Percentiles rank a stretch among this genome's conserved stretches.
phyloP scores from a whole-genome alignment of 768 basidiomycete species.

The Lentinula sp. region DNA sequence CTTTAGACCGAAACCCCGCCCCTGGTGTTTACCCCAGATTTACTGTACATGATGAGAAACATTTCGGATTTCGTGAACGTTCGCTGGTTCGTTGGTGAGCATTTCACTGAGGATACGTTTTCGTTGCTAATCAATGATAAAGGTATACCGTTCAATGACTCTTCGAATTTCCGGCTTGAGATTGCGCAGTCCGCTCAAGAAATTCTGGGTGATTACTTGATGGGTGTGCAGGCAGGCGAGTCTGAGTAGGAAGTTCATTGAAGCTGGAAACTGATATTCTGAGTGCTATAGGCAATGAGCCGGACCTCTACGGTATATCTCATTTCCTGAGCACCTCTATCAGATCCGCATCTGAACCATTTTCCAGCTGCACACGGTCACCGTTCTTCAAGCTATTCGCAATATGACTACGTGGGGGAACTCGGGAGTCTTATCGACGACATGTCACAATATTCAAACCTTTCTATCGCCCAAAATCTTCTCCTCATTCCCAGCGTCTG shows the following conservation, averaged over 20 bases:
- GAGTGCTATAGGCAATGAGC: slow-evolving; percentile 27
- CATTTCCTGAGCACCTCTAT: not conserved
- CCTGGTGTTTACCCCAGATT: slow-evolving; percentile 41
- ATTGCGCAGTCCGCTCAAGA: slow-evolving; percentile 42
- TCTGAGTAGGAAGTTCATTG: not conserved
- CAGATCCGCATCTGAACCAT: not conserved
- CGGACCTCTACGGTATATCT: slow-evolving; percentile 13
- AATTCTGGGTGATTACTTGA: slow-evolving; percentile 45
- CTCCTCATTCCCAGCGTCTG: slow-evolving; percentile 35
- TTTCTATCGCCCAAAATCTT: slow-evolving; percentile 23
- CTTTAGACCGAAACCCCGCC: slow-evolving; percentile 46
- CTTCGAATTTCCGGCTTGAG: slow-evolving; percentile 29
- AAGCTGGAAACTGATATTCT: not conserved
- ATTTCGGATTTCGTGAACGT: slow-evolving; percentile 37
- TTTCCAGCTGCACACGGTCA: slow-evolving; percentile 36
- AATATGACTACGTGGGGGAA: slow-evolving; percentile 31
- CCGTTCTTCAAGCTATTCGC: not conserved
- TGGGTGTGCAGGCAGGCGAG: slow-evolving; percentile 51
- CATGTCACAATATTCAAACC: slow-evolving; percentile 16
- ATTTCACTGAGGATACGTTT: too few species aligned
- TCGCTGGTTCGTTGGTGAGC: slow-evolving; percentile 43
- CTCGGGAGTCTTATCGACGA: slow-evolving; percentile 26
- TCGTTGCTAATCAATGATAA: not conserved
- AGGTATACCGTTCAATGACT: slow-evolving; percentile 45
- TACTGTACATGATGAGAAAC: slow-evolving; percentile 47